Conservation (phyloP, 257 asterid species). For the Ocimum tenuiflorum region DNA sequence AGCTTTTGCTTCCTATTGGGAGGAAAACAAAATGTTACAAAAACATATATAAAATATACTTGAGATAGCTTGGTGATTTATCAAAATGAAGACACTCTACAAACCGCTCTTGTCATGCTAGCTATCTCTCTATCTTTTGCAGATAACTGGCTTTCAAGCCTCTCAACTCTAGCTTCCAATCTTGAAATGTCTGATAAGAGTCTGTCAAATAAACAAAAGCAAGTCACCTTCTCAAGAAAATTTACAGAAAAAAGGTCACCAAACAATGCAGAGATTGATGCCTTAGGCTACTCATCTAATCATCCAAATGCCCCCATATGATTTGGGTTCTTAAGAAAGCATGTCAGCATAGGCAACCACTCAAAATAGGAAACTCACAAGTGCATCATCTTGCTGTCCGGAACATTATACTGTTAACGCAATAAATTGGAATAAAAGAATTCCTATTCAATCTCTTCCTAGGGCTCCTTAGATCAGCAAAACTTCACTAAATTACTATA, state of each 20-base stretch:
- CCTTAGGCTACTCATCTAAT: not conserved
- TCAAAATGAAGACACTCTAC: slow-evolving; percentile 16
- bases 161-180: slow-evolving; percentile 91
- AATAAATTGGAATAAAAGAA: not conserved
- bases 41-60: not conserved
- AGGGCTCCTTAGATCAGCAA: not conserved
- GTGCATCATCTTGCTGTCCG: not conserved
- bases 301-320: not conserved
- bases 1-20: slow-evolving; percentile 77
- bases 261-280: not conserved
- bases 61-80: not conserved
- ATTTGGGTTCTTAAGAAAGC: not conserved
- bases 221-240: slow-evolving; percentile 4
- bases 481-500: not conserved
- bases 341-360: not conserved
- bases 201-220: slow-evolving; percentile 30
- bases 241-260: not conserved
- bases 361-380: not conserved
- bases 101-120: slow-evolving; percentile 79
- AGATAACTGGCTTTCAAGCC: slow-evolving; percentile 69
- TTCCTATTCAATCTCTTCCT: not conserved
- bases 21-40: slow-evolving; percentile 9
- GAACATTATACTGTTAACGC: too few relatives aligned
- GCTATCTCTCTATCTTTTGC: slow-evolving; percentile 93
- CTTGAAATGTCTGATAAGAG: slow-evolving; percentile 93